Base-by-base conservation (phyloP, 441 rosid genomes). In the Populus tomentosa region DNA sequence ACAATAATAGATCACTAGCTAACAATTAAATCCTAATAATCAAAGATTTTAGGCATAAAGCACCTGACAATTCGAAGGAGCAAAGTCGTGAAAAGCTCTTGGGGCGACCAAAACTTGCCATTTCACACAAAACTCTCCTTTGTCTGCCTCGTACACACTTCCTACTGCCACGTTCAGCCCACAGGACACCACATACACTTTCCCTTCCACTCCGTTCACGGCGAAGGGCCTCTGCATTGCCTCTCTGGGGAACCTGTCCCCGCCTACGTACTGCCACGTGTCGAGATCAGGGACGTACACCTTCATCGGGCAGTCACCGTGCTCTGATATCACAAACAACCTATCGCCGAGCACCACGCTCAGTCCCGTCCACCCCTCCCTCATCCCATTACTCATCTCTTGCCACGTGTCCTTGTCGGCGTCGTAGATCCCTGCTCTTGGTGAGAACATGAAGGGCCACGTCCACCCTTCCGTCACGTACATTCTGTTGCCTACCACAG, bases 401-500 rank as follows among this genome's bases (percentile, higher is more conserved):
- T 77, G 80, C 94, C 97, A 92, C 86, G 86, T 84, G 90, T 90
- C 84, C 0, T 4, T 53, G 1, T 77, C 80, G 0, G 79, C 67
- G 8, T 87, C 89, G 80, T 89, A 92, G 65, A 87, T 87, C 32
- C 79, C 82, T 21, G 88, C 97, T 20, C 87, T 84, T 1, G 94
- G 97, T 5, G 90, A 81, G 42, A 85, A 87, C 79, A 79, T 72
- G 72, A 92, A 90, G 4, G 97, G 97, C 97, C 97, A 92, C 53
- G 88, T 87, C 94, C 97, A 92, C 7, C 97, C 97, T 67, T 92
- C 93, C 3, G 93, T 89, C 32, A 90, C 88, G 28, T 85, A 85
- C 87, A 90, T 73, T 78, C 71, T 81, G 26, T 67, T 70, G 24
- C 88, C 87, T 1, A 89, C 32, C 83, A 89, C 91, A 13, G 93